These are phyloP conservation scores for Herpotrichia juniperi DNA, from an alignment of 2,329 filamentous ascomycete genomes.

Conservation along the genomic window DNA sequence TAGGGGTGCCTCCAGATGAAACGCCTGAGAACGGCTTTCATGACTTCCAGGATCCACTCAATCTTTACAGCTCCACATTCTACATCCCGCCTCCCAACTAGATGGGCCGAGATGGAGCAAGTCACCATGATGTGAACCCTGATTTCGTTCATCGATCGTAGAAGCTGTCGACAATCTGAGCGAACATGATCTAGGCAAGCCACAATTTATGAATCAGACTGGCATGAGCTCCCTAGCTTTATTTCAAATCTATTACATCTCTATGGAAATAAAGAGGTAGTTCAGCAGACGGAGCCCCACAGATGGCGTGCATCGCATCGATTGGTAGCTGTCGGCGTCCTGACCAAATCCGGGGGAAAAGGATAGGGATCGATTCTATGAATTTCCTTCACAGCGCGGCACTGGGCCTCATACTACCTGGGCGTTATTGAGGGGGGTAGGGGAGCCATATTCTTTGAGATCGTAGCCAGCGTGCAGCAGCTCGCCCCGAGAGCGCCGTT, in stretches of 20 bases:
- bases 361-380: not conserved
- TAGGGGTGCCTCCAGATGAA: constrained; percentile 1
- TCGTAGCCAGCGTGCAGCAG: not conserved
- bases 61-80: constrained; percentile 25
- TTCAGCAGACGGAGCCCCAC: too few relatives aligned
- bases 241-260: too few relatives aligned
- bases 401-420: not conserved
- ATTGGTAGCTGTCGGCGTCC: too few relatives aligned
- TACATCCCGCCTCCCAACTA: not conserved
- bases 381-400: not conserved
- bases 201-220: too few relatives aligned
- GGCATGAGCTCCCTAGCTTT: too few relatives aligned
- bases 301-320: too few relatives aligned
- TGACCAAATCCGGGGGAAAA: too few relatives aligned
- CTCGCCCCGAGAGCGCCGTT: not conserved
- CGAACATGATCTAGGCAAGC: not conserved
- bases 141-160: not conserved
- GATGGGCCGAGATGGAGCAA: not conserved
- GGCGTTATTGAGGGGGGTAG: not conserved
- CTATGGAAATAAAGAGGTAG: too few relatives aligned
- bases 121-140: too few relatives aligned
- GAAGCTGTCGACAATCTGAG: not conserved
- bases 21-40: not conserved
- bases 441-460: not conserved
- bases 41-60: constrained; percentile 40